Base-by-base conservation (phyloP, 129 eudicot species). In the Arctium minus region DNA sequence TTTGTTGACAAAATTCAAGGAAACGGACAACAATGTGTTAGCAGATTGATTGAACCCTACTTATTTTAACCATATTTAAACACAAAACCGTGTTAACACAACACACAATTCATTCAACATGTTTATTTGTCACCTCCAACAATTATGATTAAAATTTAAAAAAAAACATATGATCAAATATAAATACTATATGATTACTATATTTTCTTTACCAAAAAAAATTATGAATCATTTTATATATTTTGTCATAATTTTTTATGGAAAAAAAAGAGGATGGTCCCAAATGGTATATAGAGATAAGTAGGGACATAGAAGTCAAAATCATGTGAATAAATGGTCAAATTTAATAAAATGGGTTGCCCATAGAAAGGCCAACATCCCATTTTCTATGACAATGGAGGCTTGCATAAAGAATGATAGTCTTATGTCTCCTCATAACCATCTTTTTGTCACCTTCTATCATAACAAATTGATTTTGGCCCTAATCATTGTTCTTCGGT, bases 291-390 rank as follows among this genome's bases (percentile, higher is more conserved):
- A 60, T n/a, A 60, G 68, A n/a, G 72, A 80, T 68, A 37, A 8
- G 80, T 64, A 65, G 77, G 80, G 82, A 75, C 78, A 75, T 31
- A 76, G 78, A 80, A 44, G 85, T 75, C 85, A 70, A 75, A 68
- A 75, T 80, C 81, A 75, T 48, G 84, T 46, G 36, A 69, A 69
- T 75, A 69, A 53, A 33, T 80, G 77, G 74, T 80, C 75, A 73
- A 40, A 31, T 30, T 60, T 42, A 5, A 60, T 56, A 40, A 72
- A 84, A 79, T 73, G 71, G 74, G 81, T 6, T 85, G 88, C 88
- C 81, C 72, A 67, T 68, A 53, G 65, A 85, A 85, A 48, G 38
- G 74, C 88, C 88, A 80, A 80, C 88, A 85, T 74, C 81, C 82
- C 85, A 85, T 85, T 75, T 85, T 76, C 88, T 70, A 67, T 22